Conservation (phyloP, 1,139 yeast genomes). For the Yamadazyma taylorii region DNA sequence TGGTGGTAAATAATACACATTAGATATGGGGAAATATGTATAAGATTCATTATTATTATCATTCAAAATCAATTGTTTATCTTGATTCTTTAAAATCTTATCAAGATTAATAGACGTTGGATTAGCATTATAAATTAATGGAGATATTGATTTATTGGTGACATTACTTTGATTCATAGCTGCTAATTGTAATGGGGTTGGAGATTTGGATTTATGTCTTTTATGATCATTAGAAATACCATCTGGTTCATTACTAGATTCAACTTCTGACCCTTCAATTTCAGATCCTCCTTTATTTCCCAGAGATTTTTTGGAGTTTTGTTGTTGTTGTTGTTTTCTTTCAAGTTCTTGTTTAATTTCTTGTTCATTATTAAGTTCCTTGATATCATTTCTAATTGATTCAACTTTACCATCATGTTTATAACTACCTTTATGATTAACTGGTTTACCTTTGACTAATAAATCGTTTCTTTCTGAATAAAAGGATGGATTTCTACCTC, state of each 20-base stretch:
- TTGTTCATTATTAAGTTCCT: slow-evolving; percentile 1
- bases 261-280: slow-evolving; percentile 1
- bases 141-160: slow-evolving; percentile 12
- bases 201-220: slow-evolving; percentile 8
- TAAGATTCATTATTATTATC: slow-evolving; percentile 26
- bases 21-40: slow-evolving; percentile 57
- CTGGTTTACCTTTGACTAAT: slow-evolving; percentile 31
- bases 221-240: neutral
- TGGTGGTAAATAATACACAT: slow-evolving; percentile 58
- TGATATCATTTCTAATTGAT: slow-evolving; percentile 4
- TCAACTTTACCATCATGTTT: slow-evolving; percentile 6
- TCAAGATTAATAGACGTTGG: slow-evolving; percentile 17
- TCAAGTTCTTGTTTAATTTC: slow-evolving; percentile 2
- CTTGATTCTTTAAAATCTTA: slow-evolving; percentile 9
- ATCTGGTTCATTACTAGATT: slow-evolving; percentile 6
- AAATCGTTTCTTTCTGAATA: slow-evolving; percentile 58
- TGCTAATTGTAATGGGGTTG: slow-evolving; percentile 8
- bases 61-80: slow-evolving; percentile 1
- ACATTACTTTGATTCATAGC: slow-evolving; percentile 7
- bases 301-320: neutral
- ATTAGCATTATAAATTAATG: slow-evolving; percentile 15
- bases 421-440: slow-evolving; percentile 20
- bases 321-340: slow-evolving; percentile 1
- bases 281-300: slow-evolving; percentile 1
- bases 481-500: slow-evolving; percentile 68